phyloP scores from a whole-genome alignment of 257 asterid species.

The Echium plantagineum region DNA sequence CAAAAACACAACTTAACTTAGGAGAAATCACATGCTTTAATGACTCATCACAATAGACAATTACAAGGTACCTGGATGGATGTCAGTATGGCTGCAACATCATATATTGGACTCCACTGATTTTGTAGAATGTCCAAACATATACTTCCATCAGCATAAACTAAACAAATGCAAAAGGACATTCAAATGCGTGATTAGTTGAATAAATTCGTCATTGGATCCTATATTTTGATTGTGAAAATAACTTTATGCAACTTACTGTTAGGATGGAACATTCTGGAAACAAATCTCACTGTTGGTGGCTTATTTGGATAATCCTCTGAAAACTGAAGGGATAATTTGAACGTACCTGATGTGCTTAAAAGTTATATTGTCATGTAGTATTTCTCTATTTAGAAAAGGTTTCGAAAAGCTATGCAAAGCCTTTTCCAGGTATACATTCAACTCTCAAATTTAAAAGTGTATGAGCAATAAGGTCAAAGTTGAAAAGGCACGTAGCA shows the following conservation, averaged over 20 bases:
- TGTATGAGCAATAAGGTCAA: not conserved
- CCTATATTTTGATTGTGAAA: not conserved
- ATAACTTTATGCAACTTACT: conserved; percentile 31
- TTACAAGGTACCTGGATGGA: conserved; percentile 57
- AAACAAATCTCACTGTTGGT: conserved; percentile 73
- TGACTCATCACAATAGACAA: not conserved
- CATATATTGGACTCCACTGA: conserved; percentile 95
- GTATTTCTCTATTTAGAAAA: not conserved
- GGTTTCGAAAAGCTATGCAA: not conserved
- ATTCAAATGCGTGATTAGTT: too few relatives aligned
- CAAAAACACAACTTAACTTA: not conserved
- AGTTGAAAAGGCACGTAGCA: too few relatives aligned
- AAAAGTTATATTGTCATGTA: not conserved
- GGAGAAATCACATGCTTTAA: not conserved
- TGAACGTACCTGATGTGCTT: conserved; percentile 48
- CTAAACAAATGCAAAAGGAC: conserved; percentile 24
- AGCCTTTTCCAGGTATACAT: not conserved
- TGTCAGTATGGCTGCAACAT: conserved; percentile 83
- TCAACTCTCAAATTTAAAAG: not conserved
- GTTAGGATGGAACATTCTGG: conserved; percentile 83
- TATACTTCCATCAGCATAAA: conserved; percentile 90
- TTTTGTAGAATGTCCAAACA: conserved; percentile 91
- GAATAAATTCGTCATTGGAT: not conserved
- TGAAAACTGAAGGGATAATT: conserved; percentile 53
- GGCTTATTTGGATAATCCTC: conserved; percentile 86